phyloP scores from a whole-genome alignment of 163 green algal genomes.

The Trebouxia gelatinosa region DNA sequence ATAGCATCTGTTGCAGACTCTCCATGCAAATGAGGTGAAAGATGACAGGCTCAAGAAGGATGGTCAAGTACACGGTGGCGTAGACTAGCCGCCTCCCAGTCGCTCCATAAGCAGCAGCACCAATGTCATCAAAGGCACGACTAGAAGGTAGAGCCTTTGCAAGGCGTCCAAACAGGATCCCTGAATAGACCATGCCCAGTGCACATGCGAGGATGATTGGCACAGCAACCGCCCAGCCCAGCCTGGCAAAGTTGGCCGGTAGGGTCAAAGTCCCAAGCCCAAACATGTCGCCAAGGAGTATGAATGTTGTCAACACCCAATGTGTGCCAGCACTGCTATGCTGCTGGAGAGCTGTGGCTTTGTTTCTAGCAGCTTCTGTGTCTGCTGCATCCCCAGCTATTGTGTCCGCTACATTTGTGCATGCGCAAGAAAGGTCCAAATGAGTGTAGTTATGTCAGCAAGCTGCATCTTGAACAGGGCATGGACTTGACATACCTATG shows the following conservation, averaged over 20 bases:
- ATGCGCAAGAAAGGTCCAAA: too few species aligned
- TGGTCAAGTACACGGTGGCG: constrained; percentile 42
- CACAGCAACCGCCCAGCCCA: constrained; percentile 22
- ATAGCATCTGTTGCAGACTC: constrained; percentile 31
- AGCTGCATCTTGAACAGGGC: too few species aligned
- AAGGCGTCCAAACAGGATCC: constrained; percentile 25
- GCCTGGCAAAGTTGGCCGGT: constrained; percentile 26
- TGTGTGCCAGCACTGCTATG: constrained; percentile 2
- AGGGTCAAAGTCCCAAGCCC: constrained; percentile 23
- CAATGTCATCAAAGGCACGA: constrained; percentile 41
- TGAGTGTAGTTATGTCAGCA: too few species aligned
- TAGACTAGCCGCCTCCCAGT: constrained; percentile 39
- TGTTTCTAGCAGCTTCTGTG: too few species aligned
- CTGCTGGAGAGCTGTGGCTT: too few species aligned
- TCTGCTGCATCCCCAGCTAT: too few species aligned
- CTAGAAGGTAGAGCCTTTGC: not conserved
- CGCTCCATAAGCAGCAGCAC: constrained; percentile 25
- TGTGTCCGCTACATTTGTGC: too few species aligned
- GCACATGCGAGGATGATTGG: not conserved
- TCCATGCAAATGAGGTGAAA: constrained; percentile 45
- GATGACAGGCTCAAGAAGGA: constrained; percentile 41
- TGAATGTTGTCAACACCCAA: constrained; percentile 11
- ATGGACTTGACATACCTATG: too few species aligned
- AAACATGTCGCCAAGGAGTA: constrained; percentile 27
- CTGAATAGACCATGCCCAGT: constrained; percentile 10